A percentile compares a stretch with the other conserved stretches of the same genome.
These are phyloP conservation scores for Rhizomucor pusillus DNA, from an alignment of 371 early-diverging fungal genomes.

Conservation along the genomic window DNA sequence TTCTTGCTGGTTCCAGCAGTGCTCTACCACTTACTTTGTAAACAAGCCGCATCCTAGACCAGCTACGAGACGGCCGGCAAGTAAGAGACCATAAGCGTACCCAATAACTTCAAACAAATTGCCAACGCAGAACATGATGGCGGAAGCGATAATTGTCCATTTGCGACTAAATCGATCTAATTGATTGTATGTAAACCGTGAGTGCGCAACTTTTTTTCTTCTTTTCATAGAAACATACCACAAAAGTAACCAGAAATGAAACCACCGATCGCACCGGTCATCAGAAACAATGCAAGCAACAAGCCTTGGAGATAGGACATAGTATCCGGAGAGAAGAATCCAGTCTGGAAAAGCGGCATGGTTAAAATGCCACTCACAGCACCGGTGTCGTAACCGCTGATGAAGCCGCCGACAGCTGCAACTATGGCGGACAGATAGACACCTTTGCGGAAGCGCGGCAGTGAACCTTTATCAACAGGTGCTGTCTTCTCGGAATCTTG, in stretches of 20 bases:
- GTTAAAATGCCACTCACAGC: conserved; percentile 25
- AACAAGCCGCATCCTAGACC: conserved; percentile 48
- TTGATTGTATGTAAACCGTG: too few relatives aligned
- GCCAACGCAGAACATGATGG: conserved; percentile 36
- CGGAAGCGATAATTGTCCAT: conserved; percentile 33
- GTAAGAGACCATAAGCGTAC: conserved; percentile 33
- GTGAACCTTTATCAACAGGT: too few relatives aligned
- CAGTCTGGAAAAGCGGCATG: conserved; percentile 12
- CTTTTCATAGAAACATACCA: conserved; percentile 31
- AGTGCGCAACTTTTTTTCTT: too few relatives aligned
- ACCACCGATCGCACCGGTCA: conserved; percentile 46
- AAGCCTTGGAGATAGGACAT: conserved; percentile 20
- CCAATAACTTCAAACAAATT: conserved; percentile 48
- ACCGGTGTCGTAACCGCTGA: conserved; percentile 45
- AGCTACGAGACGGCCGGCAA: conserved; percentile 37
- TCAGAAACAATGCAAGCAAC: conserved; percentile 36
- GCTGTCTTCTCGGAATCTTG: too few relatives aligned
- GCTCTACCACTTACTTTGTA: conserved; percentile 18
- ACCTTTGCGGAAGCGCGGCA: conserved; percentile 15
- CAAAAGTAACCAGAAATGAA: conserved; percentile 39
- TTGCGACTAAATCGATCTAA: conserved; percentile 44
- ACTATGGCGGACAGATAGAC: conserved; percentile 25
- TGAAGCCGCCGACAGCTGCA: conserved; percentile 28
- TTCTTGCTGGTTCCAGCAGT: too few relatives aligned
- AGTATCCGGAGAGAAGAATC: conserved; percentile 19